These are phyloP conservation scores for Paragyromitra xinjiangensis DNA, from an alignment of 495 filamentous ascomycete species.

Conservation along the genomic window DNA sequence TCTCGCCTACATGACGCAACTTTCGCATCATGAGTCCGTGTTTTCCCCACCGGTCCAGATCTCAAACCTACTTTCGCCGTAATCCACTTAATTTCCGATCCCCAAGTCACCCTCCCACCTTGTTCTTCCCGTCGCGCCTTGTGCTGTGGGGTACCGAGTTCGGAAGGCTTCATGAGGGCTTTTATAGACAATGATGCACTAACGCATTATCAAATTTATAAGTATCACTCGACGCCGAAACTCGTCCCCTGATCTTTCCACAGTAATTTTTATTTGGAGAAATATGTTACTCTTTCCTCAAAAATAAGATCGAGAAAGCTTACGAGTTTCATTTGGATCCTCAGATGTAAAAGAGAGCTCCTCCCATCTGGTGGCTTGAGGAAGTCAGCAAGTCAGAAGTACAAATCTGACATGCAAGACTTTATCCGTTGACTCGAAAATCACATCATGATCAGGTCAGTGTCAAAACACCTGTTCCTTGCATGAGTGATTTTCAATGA, in stretches of 20 bases:
- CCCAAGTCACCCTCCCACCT: neutral
- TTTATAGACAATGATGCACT: neutral
- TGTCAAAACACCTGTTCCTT: neutral
- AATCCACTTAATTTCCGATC: neutral
- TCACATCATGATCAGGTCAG: slow-evolving; percentile 24
- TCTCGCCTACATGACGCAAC: slow-evolving; percentile 1
- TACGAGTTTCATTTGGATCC: neutral
- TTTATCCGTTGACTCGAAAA: neutral
- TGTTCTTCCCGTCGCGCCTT: neutral
- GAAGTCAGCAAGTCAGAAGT: neutral
- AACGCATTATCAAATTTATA: neutral
- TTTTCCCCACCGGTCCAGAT: slow-evolving; percentile 29
- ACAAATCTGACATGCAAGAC: neutral
- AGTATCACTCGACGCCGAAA: neutral
- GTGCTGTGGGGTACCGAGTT: too few relatives aligned
- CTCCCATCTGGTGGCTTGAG: neutral
- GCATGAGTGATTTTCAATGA: neutral
- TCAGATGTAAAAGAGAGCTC: neutral
- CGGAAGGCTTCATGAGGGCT: too few relatives aligned
- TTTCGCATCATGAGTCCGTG: slow-evolving; percentile 1
- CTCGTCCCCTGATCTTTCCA: neutral
- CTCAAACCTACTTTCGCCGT: slow-evolving; percentile 16
- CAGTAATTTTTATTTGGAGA: neutral
- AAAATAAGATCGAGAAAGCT: neutral
- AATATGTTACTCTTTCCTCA: neutral